Conservation (phyloP, 108 stramenopile genomes). For the Poteriospumella lacustris region DNA sequence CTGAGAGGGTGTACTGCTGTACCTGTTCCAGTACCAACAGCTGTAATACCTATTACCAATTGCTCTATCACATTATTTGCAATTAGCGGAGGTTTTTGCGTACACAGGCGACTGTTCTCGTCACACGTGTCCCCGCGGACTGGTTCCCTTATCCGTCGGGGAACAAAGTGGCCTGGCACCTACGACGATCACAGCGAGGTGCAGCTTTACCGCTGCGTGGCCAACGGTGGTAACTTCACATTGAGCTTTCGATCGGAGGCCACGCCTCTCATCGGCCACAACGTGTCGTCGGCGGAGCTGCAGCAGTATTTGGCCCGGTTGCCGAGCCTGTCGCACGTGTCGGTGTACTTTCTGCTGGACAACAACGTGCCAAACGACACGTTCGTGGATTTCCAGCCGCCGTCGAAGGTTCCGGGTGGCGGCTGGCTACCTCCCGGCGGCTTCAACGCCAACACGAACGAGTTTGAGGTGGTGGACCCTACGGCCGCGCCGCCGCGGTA, state of each 20-base stretch:
- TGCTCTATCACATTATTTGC: too few relatives aligned
- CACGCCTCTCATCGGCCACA: constrained; percentile 19
- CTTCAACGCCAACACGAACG: too few relatives aligned
- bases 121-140: too few relatives aligned
- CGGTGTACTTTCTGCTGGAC: constrained; percentile 36
- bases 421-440: too few relatives aligned
- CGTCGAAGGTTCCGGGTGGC: constrained; percentile 22
- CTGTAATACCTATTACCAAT: too few relatives aligned
- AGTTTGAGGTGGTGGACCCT: constrained; percentile 14
- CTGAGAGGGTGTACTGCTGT: too few relatives aligned
- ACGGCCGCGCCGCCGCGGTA: constrained; percentile 57
- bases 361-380: neutral
- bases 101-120: too few relatives aligned
- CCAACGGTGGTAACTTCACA: constrained; percentile 27
- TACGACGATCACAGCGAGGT: constrained; percentile 16
- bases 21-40: too few relatives aligned
- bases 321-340: neutral
- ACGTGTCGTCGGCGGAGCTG: neutral
- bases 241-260: constrained; percentile 34
- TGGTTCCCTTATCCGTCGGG: too few relatives aligned
- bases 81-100: too few relatives aligned
- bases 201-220: neutral
- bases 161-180: too few relatives aligned
- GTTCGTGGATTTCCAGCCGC: neutral
- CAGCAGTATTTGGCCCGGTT: neutral